Conservation (phyloP, 805 yeast species). For the Saccharomycodes ludwigii region DNA sequence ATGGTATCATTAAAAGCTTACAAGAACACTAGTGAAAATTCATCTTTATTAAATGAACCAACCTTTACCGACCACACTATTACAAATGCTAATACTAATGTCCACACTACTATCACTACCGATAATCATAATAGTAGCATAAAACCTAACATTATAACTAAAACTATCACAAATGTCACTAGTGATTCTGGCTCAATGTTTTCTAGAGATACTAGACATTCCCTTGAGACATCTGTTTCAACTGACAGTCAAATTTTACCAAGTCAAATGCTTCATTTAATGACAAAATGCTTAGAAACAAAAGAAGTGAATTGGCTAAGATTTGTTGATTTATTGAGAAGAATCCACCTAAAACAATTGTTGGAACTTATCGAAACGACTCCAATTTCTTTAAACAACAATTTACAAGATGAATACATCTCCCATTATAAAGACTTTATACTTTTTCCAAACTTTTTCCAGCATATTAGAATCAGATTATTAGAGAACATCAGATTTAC, state of each 20-base stretch:
- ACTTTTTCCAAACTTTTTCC: constrained; percentile 23
- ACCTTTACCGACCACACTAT: too few species aligned
- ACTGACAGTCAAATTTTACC: constrained; percentile 10
- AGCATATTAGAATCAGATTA: constrained; percentile 4
- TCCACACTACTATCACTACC: too few species aligned
- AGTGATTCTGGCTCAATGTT: too few species aligned
- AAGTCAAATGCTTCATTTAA: constrained; percentile 10
- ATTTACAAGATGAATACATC: constrained; percentile 22
- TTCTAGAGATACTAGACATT: constrained; percentile 11
- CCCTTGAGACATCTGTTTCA: constrained; percentile 8
- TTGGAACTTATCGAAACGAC: constrained; percentile 13
- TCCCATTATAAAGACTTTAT: constrained; percentile 21
- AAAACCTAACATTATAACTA: too few species aligned
- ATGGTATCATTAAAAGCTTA: too few species aligned
- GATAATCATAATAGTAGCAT: too few species aligned
- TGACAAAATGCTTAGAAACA: constrained; percentile 21
- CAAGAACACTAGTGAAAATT: too few species aligned
- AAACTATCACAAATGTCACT: too few species aligned
- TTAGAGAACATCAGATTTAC: not conserved
- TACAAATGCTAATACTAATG: too few species aligned
- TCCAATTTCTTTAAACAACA: constrained; percentile 11
- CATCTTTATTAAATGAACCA: too few species aligned
- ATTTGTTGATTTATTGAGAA: constrained; percentile 17
- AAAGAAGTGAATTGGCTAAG: too few species aligned
- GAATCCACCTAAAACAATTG: constrained; percentile 23